These are phyloP conservation scores for Coleophoma cylindrospora DNA, from an alignment of 2,329 filamentous ascomycete species.

Conservation along the genomic window DNA sequence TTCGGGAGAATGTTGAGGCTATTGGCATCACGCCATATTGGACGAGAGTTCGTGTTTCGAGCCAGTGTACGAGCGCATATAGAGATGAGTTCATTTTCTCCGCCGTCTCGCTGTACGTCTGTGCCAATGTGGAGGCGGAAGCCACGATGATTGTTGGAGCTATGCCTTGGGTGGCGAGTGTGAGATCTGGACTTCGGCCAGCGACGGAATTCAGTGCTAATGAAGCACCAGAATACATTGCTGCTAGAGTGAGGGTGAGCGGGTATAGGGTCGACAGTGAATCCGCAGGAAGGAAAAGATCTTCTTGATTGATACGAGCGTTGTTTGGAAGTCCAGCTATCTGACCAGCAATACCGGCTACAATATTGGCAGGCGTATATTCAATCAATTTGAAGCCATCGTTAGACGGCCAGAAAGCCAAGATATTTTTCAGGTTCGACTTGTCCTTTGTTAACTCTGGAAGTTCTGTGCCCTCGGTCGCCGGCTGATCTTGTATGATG, in stretches of 20 bases:
- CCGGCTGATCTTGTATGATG: constrained; percentile 66
- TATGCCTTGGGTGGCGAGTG: constrained; percentile 66
- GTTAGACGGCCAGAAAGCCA: constrained; percentile 63
- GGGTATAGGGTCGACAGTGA: constrained; percentile 76
- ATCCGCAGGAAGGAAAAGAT: constrained; percentile 82
- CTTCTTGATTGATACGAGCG: constrained; percentile 68
- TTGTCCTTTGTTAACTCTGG: constrained; percentile 53
- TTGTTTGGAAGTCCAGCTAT: constrained; percentile 69
- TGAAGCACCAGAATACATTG: constrained; percentile 79
- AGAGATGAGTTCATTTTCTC: constrained; percentile 56
- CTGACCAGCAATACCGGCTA: constrained; percentile 78
- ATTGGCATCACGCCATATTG: constrained; percentile 70
- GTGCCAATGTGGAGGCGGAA: constrained; percentile 66
- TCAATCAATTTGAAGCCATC: constrained; percentile 66
- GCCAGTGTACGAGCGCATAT: constrained; percentile 63
- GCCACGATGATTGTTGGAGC: constrained; percentile 80
- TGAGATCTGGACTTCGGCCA: constrained; percentile 65
- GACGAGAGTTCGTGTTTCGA: constrained; percentile 64
- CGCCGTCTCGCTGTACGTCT: constrained; percentile 59
- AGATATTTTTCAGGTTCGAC: constrained; percentile 46
- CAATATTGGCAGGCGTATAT: constrained; percentile 79
- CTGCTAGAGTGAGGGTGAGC: constrained; percentile 73
- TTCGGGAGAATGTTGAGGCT: constrained; percentile 55
- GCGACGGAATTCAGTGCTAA: constrained; percentile 87
- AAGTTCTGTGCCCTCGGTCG: constrained; percentile 54